Conservation (phyloP, 345 rosid species). For the Melaleuca alternifolia region DNA sequence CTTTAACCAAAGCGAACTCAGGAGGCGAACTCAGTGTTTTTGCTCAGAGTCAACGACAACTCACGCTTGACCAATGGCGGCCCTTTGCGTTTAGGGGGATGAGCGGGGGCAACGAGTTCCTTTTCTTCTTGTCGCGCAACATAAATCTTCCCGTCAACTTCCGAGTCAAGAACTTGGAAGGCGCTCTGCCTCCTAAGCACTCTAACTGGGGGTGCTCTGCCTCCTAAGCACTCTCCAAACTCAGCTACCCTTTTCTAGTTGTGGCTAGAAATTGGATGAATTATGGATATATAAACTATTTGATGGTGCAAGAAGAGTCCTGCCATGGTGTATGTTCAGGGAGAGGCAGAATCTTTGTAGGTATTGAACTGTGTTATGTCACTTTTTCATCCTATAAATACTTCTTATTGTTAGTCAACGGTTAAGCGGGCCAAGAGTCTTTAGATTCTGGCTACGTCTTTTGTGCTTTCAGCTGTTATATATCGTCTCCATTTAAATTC, state of each 20-base stretch:
- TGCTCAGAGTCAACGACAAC: background rate
- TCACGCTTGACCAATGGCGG: background rate
- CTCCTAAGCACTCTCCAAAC: no score
- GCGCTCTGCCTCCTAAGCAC: slow-evolving; percentile 40
- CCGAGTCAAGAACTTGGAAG: slow-evolving; percentile 78
- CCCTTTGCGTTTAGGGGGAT: slow-evolving; percentile 4
- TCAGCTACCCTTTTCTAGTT: background rate
- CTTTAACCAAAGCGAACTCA: background rate
- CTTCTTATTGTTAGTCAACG: slow-evolving; percentile 15
- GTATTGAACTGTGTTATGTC: no score
- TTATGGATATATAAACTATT: background rate
- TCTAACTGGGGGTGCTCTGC: no score
- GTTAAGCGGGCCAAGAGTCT: slow-evolving; percentile 1
- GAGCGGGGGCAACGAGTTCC: slow-evolving; percentile 70
- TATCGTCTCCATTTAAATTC: background rate
- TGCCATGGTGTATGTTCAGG: background rate
- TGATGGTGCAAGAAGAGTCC: background rate
- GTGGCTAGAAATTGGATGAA: background rate
- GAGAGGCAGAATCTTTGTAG: background rate
- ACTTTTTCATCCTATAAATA: background rate
- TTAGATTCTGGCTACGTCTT: background rate
- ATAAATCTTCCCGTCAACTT: slow-evolving; percentile 83
- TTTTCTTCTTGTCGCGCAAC: slow-evolving; percentile 91
- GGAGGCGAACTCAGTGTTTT: background rate
- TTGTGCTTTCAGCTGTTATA: background rate